A percentile compares a stretch with the other conserved stretches of the same genome.
Evolutionary conservation across 2,329 filamentous ascomycete genomes (phyloP).

Genomic region (Fusarium caatingaense): DNA sequence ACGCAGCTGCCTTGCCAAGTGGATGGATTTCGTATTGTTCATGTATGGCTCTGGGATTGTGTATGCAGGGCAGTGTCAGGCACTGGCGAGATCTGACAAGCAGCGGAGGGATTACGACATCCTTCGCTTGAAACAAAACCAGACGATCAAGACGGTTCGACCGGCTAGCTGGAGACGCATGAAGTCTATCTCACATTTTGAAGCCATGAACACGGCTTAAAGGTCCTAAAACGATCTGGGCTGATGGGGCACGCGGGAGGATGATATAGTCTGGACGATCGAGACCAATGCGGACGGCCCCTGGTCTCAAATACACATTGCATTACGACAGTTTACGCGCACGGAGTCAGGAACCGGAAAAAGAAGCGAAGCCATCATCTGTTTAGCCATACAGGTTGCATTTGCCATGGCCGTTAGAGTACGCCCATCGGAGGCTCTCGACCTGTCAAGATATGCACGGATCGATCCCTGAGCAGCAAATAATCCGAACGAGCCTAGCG

Average conservation of each 20-base stretch:
- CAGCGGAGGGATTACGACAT: constrained; percentile 16
- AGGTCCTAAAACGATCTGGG: constrained; percentile 5
- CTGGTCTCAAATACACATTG: constrained; percentile 10
- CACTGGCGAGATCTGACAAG: constrained; percentile 11
- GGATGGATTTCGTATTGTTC: constrained; percentile 36
- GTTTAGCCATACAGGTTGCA: background rate
- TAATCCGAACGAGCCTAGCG: constrained; percentile 16
- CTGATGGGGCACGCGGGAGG: background rate
- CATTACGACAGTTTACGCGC: constrained; percentile 24
- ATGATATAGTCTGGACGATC: constrained; percentile 12
- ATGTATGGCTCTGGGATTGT: constrained; percentile 7
- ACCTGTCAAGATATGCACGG: constrained; percentile 39
- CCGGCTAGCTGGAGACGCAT: constrained; percentile 16
- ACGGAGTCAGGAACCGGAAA: constrained; percentile 30
- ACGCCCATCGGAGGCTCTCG: constrained; percentile 20
- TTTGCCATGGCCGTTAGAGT: constrained; percentile 11
- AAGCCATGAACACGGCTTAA: constrained; percentile 10
- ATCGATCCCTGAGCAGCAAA: constrained; percentile 15
- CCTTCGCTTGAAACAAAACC: constrained; percentile 7
- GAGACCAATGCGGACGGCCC: constrained; percentile 10
- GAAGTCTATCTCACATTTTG: constrained; percentile 16
- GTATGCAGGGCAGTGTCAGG: background rate
- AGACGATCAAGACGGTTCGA: constrained; percentile 3
- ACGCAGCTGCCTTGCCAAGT: constrained; percentile 11
- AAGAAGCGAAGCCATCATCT: constrained; percentile 17